Percentiles rank a stretch among this genome's conserved stretches.
These are phyloP conservation scores for Aspergillus glaucus DNA, from an alignment of 2,329 filamentous ascomycete species.

Conservation along the genomic window DNA sequence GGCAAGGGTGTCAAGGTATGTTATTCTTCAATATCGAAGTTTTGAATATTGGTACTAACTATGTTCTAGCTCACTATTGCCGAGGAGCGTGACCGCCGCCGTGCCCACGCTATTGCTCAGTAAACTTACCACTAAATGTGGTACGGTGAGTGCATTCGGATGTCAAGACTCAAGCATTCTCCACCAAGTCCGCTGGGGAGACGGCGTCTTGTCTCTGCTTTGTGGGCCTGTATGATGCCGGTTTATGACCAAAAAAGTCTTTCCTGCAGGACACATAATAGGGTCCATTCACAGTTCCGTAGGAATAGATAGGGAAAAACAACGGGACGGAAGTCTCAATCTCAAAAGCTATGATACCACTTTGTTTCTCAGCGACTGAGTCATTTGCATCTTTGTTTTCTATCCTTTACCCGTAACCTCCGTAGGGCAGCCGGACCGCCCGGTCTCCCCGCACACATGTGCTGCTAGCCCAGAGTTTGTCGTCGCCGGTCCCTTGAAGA, in stretches of 20 bases:
- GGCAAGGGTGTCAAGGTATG: slow-evolving; percentile 95
- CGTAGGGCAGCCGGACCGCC: too few relatives aligned
- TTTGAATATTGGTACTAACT: slow-evolving; percentile 13
- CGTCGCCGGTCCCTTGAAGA: too few relatives aligned
- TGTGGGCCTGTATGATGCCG: slow-evolving; percentile 30
- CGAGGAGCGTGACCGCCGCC: slow-evolving; percentile 97
- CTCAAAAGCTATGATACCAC: slow-evolving; percentile 27
- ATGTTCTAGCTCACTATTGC: slow-evolving; percentile 73
- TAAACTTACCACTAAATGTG: slow-evolving; percentile 30
- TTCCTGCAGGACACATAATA: slow-evolving; percentile 10
- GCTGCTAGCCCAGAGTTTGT: too few relatives aligned
- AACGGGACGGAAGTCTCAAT: slow-evolving; percentile 21
- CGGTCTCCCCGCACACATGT: too few relatives aligned
- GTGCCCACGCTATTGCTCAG: slow-evolving; percentile 57
- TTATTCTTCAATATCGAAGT: slow-evolving; percentile 4
- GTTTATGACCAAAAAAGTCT: slow-evolving; percentile 14
- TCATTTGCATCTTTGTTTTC: too few relatives aligned
- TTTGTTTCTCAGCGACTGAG: slow-evolving; percentile 12
- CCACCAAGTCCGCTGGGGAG: slow-evolving; percentile 23
- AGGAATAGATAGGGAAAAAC: slow-evolving; percentile 30
- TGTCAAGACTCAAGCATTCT: slow-evolving; percentile 18
- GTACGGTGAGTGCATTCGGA: slow-evolving; percentile 18
- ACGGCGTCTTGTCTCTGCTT: slow-evolving; percentile 33
- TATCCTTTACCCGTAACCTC: too few relatives aligned
- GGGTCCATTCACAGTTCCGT: slow-evolving; percentile 17